phyloP scores from a whole-genome alignment of 805 yeast genomes.

The Lipomyces anomalus region DNA sequence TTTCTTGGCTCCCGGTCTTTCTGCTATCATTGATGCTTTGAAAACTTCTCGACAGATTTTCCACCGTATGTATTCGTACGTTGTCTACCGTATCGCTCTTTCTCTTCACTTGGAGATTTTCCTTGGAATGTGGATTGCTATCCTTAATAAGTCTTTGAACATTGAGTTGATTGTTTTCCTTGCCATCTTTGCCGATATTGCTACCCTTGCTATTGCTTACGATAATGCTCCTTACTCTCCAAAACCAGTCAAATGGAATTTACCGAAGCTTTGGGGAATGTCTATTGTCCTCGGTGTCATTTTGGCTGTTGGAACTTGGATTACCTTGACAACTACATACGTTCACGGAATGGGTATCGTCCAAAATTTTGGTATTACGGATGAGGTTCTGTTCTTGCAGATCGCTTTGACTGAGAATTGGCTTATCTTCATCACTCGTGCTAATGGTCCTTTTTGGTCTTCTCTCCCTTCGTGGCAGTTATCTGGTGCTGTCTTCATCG shows the following conservation, averaged over 20 bases:
- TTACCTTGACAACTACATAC: slow-evolving; percentile 90
- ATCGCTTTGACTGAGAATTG: slow-evolving; percentile 94
- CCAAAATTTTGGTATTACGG: slow-evolving; percentile 92
- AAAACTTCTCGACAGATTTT: slow-evolving; percentile 94
- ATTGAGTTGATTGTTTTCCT: slow-evolving; percentile 91
- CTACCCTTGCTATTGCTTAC: slow-evolving; percentile 74
- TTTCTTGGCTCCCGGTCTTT: slow-evolving; percentile 54
- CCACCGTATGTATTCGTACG: slow-evolving; percentile 99
- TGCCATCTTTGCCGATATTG: slow-evolving; percentile 88
- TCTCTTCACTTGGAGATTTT: slow-evolving; percentile 91
- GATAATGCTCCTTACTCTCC: slow-evolving; percentile 95
- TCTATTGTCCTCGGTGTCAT: slow-evolving; percentile 62
- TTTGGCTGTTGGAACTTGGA: slow-evolving; percentile 81
- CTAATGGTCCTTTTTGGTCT: slow-evolving; percentile 98
- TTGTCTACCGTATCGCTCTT: slow-evolving; percentile 95
- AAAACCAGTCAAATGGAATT: slow-evolving; percentile 92
- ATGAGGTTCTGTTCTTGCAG: slow-evolving; percentile 89
- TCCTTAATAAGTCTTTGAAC: slow-evolving; percentile 76
- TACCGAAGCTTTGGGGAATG: slow-evolving; percentile 87
- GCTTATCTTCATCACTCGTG: slow-evolving; percentile 95
- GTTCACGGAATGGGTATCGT: slow-evolving; percentile 83
- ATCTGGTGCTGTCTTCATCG: slow-evolving; percentile 85
- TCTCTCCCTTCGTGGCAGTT: slow-evolving; percentile 95
- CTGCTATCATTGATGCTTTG: slow-evolving; percentile 55
- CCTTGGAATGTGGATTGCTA: slow-evolving; percentile 95